Conservation (phyloP, 495 filamentous ascomycete genomes). For the Chaetomium fimeti region DNA sequence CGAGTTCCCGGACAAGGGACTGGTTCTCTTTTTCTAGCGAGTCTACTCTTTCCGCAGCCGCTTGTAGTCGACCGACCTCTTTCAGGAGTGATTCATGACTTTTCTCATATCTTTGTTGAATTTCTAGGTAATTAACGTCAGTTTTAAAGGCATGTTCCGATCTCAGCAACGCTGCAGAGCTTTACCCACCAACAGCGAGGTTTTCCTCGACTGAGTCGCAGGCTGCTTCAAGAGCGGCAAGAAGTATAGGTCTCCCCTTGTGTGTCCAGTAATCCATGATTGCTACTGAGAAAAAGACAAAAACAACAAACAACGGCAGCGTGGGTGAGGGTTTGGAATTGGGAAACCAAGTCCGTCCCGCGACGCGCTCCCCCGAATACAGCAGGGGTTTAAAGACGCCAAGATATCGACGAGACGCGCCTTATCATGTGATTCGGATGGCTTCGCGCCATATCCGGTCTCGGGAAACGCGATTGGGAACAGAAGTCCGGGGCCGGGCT, state of each 20-base stretch:
- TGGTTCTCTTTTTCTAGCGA: constrained; percentile 40
- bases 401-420: neutral
- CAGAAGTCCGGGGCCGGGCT: too few relatives aligned
- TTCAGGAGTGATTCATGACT: constrained; percentile 21
- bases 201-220: constrained; percentile 42
- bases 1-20: constrained; percentile 37
- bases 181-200: constrained; percentile 38
- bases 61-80: constrained; percentile 37
- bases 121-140: constrained; percentile 24
- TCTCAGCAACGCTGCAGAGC: neutral
- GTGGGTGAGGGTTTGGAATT: neutral
- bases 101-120: constrained; percentile 21
- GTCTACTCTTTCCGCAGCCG: constrained; percentile 27
- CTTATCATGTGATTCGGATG: neutral
- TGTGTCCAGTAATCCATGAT: constrained; percentile 44
- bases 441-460: neutral
- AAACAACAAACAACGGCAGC: too few relatives aligned
- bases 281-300: neutral
- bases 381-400: neutral
- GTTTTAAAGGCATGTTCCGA: neutral
- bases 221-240: constrained; percentile 41
- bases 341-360: neutral
- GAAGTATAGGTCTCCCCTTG: constrained; percentile 40
- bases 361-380: neutral
- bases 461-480: neutral